phyloP scores from a whole-genome alignment of 441 rosid species.

The Euphorbia schlechtendalii region DNA sequence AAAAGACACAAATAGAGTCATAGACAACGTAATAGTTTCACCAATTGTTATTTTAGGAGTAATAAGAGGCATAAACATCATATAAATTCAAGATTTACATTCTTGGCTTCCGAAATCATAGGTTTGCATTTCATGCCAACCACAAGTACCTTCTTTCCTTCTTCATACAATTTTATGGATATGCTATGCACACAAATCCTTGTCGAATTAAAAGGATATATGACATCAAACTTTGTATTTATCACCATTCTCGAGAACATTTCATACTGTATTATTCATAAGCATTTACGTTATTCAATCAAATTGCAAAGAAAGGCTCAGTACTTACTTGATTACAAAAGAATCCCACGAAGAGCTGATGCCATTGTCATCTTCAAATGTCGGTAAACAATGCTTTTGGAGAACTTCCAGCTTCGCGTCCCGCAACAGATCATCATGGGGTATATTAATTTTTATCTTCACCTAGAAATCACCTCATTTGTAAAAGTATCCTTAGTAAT shows the following conservation, averaged over 20 bases:
- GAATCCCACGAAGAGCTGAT: slow-evolving; percentile 34
- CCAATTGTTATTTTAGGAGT: background rate
- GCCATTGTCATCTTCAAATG: slow-evolving; percentile 32
- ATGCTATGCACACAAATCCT: background rate
- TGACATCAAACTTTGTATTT: background rate
- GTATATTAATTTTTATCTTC: slow-evolving; percentile 41
- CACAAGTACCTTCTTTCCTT: background rate
- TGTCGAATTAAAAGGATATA: background rate
- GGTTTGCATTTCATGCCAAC: background rate
- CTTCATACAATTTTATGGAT: background rate
- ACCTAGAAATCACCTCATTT: slow-evolving; percentile 41
- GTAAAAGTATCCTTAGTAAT: background rate
- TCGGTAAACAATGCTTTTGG: slow-evolving; percentile 37
- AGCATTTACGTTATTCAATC: background rate
- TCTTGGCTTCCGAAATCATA: background rate
- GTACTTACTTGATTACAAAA: slow-evolving; percentile 62
- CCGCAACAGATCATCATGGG: slow-evolving; percentile 41
- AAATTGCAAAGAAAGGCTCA: slow-evolving; percentile 10
- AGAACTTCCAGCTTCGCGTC: slow-evolving; percentile 51
- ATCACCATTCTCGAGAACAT: slow-evolving; percentile 3
- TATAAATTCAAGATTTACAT: background rate
- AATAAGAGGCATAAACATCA: too few species aligned
- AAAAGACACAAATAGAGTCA: background rate
- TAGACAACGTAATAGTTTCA: background rate
- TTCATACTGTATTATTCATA: background rate